A percentile compares a stretch with the other conserved stretches of the same genome.
Evolutionary conservation across 1,139 yeast genomes (phyloP).

Genomic region (Tardiomyces depauwii): DNA sequence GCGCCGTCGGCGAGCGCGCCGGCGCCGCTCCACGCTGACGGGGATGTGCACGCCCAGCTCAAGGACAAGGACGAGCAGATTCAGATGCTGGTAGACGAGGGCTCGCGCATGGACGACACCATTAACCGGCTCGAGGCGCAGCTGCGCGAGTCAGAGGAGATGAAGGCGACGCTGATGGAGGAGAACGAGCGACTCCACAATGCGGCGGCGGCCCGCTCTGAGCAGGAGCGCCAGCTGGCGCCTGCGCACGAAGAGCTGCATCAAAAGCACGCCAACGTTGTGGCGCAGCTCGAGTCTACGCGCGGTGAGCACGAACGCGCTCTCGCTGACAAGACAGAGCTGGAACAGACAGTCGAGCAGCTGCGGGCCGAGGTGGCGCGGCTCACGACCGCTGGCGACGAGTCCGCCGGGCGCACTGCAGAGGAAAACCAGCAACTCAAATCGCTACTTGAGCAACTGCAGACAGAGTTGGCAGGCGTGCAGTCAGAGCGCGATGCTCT

Average conservation of each 20-base stretch:
- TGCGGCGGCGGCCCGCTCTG: neutral
- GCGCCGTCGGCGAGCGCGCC: neutral
- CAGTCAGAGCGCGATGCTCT: conserved; percentile 4
- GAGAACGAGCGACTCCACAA: conserved; percentile 22
- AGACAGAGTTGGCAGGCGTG: conserved; percentile 1
- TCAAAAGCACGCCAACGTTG: neutral
- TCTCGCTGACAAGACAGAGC: neutral
- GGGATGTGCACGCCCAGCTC: conserved; percentile 8
- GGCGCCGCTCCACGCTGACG: conserved; percentile 5
- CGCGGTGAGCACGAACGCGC: neutral
- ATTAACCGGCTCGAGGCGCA: conserved; percentile 19
- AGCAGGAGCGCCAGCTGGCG: neutral
- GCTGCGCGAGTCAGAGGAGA: conserved; percentile 19
- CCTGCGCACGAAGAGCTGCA: conserved; percentile 9
- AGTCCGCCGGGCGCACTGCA: neutral
- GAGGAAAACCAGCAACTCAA: neutral
- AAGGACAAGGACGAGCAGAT: conserved; percentile 21
- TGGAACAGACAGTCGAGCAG: neutral
- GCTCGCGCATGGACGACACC: conserved; percentile 20
- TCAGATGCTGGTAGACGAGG: conserved; percentile 18
- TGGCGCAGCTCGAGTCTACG: neutral
- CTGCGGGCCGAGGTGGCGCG: neutral
- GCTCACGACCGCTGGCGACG: neutral
- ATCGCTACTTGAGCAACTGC: neutral
- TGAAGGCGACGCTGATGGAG: conserved; percentile 21